Evolutionary conservation across 176 grass and related monocot genomes (phyloP).

Genomic region (Avena atlantica): DNA sequence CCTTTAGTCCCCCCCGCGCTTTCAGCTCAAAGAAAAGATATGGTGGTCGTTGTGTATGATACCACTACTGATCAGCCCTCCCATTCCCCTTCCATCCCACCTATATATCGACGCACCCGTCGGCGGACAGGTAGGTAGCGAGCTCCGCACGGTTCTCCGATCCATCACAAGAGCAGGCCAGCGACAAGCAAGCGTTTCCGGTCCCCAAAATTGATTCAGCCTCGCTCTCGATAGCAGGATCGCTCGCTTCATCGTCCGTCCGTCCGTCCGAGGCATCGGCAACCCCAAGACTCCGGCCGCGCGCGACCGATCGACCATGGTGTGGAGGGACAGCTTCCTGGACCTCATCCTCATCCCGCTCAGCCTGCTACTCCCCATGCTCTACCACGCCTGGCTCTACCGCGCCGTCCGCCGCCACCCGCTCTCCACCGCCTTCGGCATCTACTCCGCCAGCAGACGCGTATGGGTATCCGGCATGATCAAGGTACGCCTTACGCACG

Average conservation of each 20-base stretch:
- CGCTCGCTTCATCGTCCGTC: not conserved
- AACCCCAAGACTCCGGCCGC: no score
- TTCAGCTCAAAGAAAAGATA: constrained; percentile 21
- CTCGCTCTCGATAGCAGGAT: not conserved
- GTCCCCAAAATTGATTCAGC: not conserved
- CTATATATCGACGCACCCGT: constrained; percentile 21
- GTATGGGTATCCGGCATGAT: constrained; percentile 73
- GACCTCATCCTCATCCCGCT: constrained; percentile 73
- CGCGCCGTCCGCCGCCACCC: constrained; percentile 57
- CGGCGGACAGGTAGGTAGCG: not conserved
- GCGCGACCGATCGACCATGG: constrained; percentile 39
- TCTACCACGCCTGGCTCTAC: constrained; percentile 94
- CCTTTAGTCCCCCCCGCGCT: constrained; percentile 18
- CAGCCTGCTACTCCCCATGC: constrained; percentile 61
- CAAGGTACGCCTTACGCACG: constrained; percentile 51
- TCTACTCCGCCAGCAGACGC: constrained; percentile 71
- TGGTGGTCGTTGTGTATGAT: constrained; percentile 58
- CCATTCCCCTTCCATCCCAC: not conserved
- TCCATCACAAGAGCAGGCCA: not conserved
- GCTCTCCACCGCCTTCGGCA: constrained; percentile 62
- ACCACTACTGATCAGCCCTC: constrained; percentile 31
- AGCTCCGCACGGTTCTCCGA: constrained; percentile 25
- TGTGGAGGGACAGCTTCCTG: constrained; percentile 81
- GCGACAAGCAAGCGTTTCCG: not conserved
- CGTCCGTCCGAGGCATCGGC: no score